Base-by-base conservation (phyloP, 495 filamentous ascomycete genomes). In the Aspergillus ellipticus region DNA sequence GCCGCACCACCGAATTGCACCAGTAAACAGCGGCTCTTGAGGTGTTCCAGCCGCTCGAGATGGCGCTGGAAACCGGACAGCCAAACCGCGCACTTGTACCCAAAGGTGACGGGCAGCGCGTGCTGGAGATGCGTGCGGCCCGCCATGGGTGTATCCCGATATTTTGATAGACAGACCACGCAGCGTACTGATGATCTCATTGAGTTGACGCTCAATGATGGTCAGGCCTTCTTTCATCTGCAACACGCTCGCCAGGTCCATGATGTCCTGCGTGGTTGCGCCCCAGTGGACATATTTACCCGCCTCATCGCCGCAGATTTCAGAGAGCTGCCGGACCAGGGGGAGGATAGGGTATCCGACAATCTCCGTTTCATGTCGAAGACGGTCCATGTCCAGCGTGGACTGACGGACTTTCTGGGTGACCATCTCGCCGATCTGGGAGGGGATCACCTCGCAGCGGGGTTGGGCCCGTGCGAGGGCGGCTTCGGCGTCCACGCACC, bases 181-280 rank as follows among this genome's bases (percentile, higher is more conserved):
- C 29, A 82, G 57, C 2, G 65, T 69, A 21, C 55, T 49, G 31
- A 74, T 70, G 21, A 78, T 59, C 2, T 66, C 66, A 4, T 62
- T 51, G 16, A 82, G 65, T 9, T 70, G 58, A 24, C 59, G 35
- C 35, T 75, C 69, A 6, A 80, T 67, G n/a, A 79, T 66, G 5
- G 63, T 66, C 15, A 82, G 62, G 0, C 77, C 77, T 11, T 65
- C 56, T 58, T 72, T 71, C 63, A 82, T 78, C 56, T 82, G 79
- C 17, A 82, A 60, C 8, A 81, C 66, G 19, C 66, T 71, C 1
- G 76, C 78, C 6, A 73, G 67, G 52, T 82, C 79, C 74, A 79
- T 79, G 42, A 82, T 79, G 58, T 82, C 78, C 54, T 82, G 79
- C n/a, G 79, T 82, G 11, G 79, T 80, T 3, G 79, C 79, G 47